A percentile compares a stretch with the other conserved stretches of the same genome.
phyloP scores from a whole-genome alignment of 352 stramenopile species.

The Globisporangium irregulare region DNA sequence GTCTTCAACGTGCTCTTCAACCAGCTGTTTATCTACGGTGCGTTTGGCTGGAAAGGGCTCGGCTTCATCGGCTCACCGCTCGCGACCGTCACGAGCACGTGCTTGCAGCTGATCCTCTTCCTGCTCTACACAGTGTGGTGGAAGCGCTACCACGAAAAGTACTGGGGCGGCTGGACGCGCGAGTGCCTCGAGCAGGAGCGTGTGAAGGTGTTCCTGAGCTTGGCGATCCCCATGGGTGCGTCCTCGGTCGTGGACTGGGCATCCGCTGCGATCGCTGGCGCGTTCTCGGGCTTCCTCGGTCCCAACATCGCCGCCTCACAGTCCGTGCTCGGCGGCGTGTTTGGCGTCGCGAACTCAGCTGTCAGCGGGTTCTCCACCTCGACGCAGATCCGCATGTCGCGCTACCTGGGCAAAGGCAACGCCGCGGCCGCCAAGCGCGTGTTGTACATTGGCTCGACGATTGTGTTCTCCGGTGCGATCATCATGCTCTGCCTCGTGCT shows the following conservation, averaged over 20 bases:
- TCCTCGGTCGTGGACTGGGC: slow-evolving; percentile 51
- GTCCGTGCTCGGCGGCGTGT: slow-evolving; percentile 40
- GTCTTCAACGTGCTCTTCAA: slow-evolving; percentile 53
- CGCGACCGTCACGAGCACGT: slow-evolving; percentile 43
- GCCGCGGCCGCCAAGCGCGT: slow-evolving; percentile 42
- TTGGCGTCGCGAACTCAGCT: slow-evolving; percentile 44
- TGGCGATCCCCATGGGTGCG: slow-evolving; percentile 48
- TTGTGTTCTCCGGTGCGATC: slow-evolving; percentile 32
- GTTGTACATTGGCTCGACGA: slow-evolving; percentile 33
- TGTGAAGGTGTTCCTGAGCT: slow-evolving; percentile 43
- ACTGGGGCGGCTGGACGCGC: slow-evolving; percentile 45
- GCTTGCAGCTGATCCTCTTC: slow-evolving; percentile 42
- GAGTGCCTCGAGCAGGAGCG: slow-evolving; percentile 38
- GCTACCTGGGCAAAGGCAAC: slow-evolving; percentile 42
- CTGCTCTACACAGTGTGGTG: slow-evolving; percentile 43
- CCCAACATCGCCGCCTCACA: slow-evolving; percentile 47
- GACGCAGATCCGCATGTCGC: slow-evolving; percentile 56
- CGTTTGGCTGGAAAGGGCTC: slow-evolving; percentile 48
- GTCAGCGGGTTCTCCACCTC: slow-evolving; percentile 44
- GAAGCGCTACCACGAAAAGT: slow-evolving; percentile 46
- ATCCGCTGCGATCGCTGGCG: slow-evolving; percentile 35
- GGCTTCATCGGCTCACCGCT: slow-evolving; percentile 74
- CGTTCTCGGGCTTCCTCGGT: slow-evolving; percentile 44
- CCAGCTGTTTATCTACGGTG: slow-evolving; percentile 53
- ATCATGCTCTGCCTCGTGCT: slow-evolving; percentile 34